Evolutionary conservation across 371 early-diverging fungal genomes (phyloP).

Genomic region (Polyrhizophydium stewartii): DNA sequence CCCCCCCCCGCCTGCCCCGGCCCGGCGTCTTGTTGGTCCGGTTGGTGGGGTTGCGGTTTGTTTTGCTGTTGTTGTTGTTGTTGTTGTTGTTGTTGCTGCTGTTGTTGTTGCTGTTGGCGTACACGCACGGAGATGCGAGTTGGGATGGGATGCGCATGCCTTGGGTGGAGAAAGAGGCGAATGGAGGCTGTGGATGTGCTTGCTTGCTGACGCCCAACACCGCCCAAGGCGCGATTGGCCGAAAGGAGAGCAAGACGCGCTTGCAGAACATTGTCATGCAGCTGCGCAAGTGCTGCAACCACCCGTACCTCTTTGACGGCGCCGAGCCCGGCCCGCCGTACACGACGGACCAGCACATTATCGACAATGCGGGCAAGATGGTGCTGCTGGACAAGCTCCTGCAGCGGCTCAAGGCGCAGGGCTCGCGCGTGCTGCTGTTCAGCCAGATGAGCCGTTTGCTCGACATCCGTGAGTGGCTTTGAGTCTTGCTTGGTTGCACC

Average conservation of each 20-base stretch:
- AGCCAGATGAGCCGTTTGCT: slow-evolving; percentile 98
- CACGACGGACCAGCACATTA: slow-evolving; percentile 95
- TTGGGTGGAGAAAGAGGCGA: too few species aligned
- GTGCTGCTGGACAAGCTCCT: slow-evolving; percentile 90
- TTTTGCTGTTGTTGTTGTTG: too few species aligned
- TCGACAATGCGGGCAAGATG: slow-evolving; percentile 91
- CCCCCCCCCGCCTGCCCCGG: too few species aligned
- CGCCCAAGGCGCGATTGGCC: slow-evolving; percentile 27
- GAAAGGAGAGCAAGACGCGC: slow-evolving; percentile 64
- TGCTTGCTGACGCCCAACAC: too few species aligned
- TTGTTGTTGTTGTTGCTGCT: too few species aligned
- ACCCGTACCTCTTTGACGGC: slow-evolving; percentile 98
- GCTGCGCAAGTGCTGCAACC: slow-evolving; percentile 99
- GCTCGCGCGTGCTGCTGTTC: slow-evolving; percentile 96
- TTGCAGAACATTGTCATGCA: slow-evolving; percentile 99
- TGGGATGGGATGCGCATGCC: too few species aligned
- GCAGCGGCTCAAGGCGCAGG: slow-evolving; percentile 75
- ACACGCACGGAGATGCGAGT: too few species aligned
- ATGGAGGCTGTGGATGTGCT: too few species aligned
- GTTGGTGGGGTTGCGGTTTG: too few species aligned
- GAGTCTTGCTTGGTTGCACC: too few species aligned
- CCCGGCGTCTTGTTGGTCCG: too few species aligned
- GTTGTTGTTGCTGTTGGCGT: too few species aligned
- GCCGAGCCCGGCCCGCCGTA: slow-evolving; percentile 97
- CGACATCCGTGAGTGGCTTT: slow-evolving; percentile 66